A percentile compares a stretch with the other conserved stretches of the same genome.
Evolutionary conservation across 2,329 filamentous ascomycete species (phyloP).

Genomic region (Teratosphaeria pseudoeucalypti): DNA sequence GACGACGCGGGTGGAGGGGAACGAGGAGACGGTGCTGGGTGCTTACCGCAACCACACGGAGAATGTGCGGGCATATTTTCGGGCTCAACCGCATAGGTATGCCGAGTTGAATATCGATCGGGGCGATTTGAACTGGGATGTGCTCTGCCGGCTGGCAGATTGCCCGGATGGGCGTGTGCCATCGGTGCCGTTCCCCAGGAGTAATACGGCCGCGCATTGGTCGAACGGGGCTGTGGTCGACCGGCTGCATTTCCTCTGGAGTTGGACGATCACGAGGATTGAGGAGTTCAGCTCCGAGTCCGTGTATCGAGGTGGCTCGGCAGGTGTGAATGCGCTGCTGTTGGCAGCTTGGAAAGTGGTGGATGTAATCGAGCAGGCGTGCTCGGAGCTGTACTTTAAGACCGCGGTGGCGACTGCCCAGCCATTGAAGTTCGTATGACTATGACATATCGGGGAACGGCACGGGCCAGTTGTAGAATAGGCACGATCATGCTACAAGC

Average conservation of each 20-base stretch:
- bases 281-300: slow-evolving; percentile 16
- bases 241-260: slow-evolving; percentile 15
- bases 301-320: slow-evolving; percentile 13
- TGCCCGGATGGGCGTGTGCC: slow-evolving; percentile 6
- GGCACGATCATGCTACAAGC: too few species aligned
- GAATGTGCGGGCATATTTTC: slow-evolving; percentile 10
- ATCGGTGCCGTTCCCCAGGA: slow-evolving; percentile 9
- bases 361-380: slow-evolving; percentile 16
- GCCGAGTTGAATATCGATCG: slow-evolving; percentile 11
- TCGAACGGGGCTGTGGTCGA: slow-evolving; percentile 14
- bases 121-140: slow-evolving; percentile 10
- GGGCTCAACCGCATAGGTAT: slow-evolving; percentile 9
- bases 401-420: background rate
- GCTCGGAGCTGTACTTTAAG: slow-evolving; percentile 18
- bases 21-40: slow-evolving; percentile 11
- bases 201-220: slow-evolving; percentile 20
- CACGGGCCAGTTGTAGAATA: too few species aligned
- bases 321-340: slow-evolving; percentile 10
- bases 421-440: slow-evolving; percentile 1
- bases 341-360: slow-evolving; percentile 13
- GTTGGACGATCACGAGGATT: slow-evolving; percentile 18
- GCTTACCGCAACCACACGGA: slow-evolving; percentile 12
- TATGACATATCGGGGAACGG: background rate
- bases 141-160: slow-evolving; percentile 8
- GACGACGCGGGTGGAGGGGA: slow-evolving; percentile 8